Conservation (phyloP, 2,329 filamentous ascomycete species). For the Apiospora saccharicola region DNA sequence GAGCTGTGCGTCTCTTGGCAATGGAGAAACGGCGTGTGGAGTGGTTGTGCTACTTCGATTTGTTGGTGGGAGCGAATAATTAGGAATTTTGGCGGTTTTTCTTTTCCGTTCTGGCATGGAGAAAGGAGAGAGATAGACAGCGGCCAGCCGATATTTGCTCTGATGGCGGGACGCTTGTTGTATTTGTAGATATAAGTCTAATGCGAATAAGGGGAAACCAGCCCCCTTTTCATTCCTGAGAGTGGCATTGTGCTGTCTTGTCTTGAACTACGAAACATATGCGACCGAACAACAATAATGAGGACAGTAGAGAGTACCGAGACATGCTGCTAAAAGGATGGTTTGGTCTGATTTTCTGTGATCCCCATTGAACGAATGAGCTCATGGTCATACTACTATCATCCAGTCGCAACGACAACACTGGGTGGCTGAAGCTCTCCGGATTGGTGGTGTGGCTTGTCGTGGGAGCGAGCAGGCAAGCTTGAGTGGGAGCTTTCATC, state of each 20-base stretch:
- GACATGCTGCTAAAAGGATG: not conserved
- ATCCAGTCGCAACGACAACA: not conserved
- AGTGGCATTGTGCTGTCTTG: conserved; percentile 2
- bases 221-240: conserved; percentile 12
- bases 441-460: not conserved
- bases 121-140: conserved; percentile 10
- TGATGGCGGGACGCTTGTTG: conserved; percentile 10
- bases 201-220: conserved; percentile 16
- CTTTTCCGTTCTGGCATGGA: conserved; percentile 5
- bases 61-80: not conserved
- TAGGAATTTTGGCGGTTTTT: not conserved
- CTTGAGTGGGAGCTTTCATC: not conserved
- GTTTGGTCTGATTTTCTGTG: not conserved
- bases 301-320: not conserved
- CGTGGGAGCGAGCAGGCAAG: not conserved
- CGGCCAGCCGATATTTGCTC: not conserved
- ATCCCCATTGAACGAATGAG: not conserved
- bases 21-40: conserved; percentile 16
- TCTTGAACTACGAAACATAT: conserved; percentile 1
- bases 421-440: conserved; percentile 1
- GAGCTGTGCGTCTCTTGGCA: not conserved
- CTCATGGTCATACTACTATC: conserved; percentile 1
- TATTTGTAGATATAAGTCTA: conserved; percentile 21
- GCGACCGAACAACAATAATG: not conserved
- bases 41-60: not conserved